Conservation (phyloP, 148 eudicot species). For the Talinum fruticosum region DNA sequence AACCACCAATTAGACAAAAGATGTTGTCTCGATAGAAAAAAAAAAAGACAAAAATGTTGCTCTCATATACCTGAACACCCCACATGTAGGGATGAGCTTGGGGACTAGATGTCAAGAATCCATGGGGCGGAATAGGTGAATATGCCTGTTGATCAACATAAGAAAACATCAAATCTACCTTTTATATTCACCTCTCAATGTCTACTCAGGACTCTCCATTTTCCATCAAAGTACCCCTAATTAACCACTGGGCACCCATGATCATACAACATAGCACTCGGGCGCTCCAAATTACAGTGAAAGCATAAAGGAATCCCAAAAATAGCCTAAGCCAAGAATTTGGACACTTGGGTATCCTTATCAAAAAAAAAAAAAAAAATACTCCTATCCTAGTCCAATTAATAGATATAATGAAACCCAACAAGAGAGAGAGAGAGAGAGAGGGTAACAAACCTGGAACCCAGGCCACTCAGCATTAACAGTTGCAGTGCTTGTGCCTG, state of each 20-base stretch:
- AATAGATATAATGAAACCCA: neutral
- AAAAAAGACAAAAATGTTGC: no score
- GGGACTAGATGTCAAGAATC: slow-evolving; percentile 79
- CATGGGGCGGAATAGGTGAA: slow-evolving; percentile 94
- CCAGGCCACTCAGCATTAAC: slow-evolving; percentile 93
- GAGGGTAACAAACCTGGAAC: slow-evolving; percentile 63
- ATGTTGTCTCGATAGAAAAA: no score
- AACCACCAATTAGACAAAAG: neutral
- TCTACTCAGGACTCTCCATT: neutral
- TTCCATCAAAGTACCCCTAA: neutral
- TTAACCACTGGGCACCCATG: neutral
- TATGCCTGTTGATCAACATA: slow-evolving; percentile 60
- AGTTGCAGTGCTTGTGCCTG: slow-evolving; percentile 49
- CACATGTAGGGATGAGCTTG: slow-evolving; percentile 99
- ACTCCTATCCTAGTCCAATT: neutral
- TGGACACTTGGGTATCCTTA: neutral
- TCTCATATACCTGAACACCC: slow-evolving; percentile 86
- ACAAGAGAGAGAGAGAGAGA: neutral
- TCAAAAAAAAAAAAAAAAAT: no score
- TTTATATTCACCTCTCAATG: neutral
- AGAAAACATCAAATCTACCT: slow-evolving; percentile 10
- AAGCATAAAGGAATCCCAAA: neutral
- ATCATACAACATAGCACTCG: slow-evolving; percentile 2
- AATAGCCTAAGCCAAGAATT: neutral
- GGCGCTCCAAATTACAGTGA: neutral